Percentiles rank a stretch among this genome's conserved stretches.
Conservation (phyloP, 2,329 filamentous ascomycete genomes). For the Didymella keratinophila region DNA sequence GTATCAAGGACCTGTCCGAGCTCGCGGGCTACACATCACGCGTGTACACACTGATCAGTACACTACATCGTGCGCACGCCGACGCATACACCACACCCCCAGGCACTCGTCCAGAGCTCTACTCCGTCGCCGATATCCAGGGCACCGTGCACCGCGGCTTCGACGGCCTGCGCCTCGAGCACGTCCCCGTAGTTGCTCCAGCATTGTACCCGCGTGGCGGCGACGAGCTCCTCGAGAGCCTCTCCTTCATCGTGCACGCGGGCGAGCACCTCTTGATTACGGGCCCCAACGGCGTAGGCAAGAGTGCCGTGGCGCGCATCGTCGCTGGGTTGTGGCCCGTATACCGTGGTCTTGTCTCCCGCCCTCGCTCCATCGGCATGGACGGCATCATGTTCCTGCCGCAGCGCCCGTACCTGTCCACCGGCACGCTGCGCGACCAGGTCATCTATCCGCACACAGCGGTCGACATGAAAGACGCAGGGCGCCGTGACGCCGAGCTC, state of each 20-base stretch:
- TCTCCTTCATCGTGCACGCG: slow-evolving; percentile 87
- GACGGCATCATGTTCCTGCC: slow-evolving; percentile 99
- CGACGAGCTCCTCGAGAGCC: slow-evolving; percentile 86
- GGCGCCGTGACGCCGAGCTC: slow-evolving; percentile 79
- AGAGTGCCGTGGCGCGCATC: slow-evolving; percentile 85
- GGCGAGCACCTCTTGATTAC: slow-evolving; percentile 96
- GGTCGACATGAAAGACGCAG: slow-evolving; percentile 86
- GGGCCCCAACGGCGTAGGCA: slow-evolving; percentile 92
- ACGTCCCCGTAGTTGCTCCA: slow-evolving; percentile 91
- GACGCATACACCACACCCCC: slow-evolving; percentile 79
- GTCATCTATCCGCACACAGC: slow-evolving; percentile 98
- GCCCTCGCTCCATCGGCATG: slow-evolving; percentile 78
- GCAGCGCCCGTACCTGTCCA: slow-evolving; percentile 89
- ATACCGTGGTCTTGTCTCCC: slow-evolving; percentile 89
- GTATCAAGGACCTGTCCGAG: slow-evolving; percentile 96
- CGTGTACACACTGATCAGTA: slow-evolving; percentile 94
- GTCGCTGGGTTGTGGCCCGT: slow-evolving; percentile 95
- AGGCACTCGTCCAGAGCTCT: slow-evolving; percentile 77
- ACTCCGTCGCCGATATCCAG: slow-evolving; percentile 88
- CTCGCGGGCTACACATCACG: slow-evolving; percentile 94
- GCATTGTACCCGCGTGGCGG: slow-evolving; percentile 87
- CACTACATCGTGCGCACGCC: slow-evolving; percentile 91
- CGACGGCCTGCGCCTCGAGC: slow-evolving; percentile 90
- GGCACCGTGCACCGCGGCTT: slow-evolving; percentile 95
- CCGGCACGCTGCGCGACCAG: slow-evolving; percentile 92